Evolutionary conservation across 306 rosid genomes (phyloP), one percentile per base, ranked within the genome.

Genomic region (Malus sylvestris): DNA sequence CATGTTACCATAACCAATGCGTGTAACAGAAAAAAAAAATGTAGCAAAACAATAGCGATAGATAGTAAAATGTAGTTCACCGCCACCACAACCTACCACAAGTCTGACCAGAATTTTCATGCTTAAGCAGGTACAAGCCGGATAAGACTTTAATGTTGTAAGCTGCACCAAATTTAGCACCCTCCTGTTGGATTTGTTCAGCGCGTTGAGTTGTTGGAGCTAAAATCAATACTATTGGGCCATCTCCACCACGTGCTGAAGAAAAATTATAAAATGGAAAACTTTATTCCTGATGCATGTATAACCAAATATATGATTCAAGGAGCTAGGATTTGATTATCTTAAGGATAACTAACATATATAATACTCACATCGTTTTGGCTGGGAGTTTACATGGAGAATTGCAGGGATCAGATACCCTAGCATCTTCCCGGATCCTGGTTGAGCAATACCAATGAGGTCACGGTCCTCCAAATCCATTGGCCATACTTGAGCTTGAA

Each of bases 401-500:
- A 96, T 92, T 85, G 99, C 93, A 69, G 98, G 98, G 78, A 96
- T 83, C 72, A 96, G 84, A 82, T 96, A 96, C 35, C 97, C 97
- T 70, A 92, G 93, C 6, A 97, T 96, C 88, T 96, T 96, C 76
- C 99, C 99, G 14, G 99, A 96, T 70, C 99, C 99, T 23, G 99
- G 93, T 85, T 92, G 97, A 33, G 99, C 99, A 85, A 96, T 92
- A 69, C 99, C 99, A 67, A 92, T 92, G 68, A 96, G 93, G 80
- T 96, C 99, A 77, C 96, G 96, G 35, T 98, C 99, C 83, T 76
- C 89, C 79, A 96, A 84, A 79, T 98, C 99, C 99, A 96, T 96
- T 76, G 99, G 98, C 99, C 99, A 96, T 79, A 97, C 99, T 92
- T 96, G 99, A 51, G 99, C 90, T 71, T 96, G 99, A 87, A 96